Base-by-base conservation (phyloP, 768 basidiomycete genomes). In the Termitomyces sp. region DNA sequence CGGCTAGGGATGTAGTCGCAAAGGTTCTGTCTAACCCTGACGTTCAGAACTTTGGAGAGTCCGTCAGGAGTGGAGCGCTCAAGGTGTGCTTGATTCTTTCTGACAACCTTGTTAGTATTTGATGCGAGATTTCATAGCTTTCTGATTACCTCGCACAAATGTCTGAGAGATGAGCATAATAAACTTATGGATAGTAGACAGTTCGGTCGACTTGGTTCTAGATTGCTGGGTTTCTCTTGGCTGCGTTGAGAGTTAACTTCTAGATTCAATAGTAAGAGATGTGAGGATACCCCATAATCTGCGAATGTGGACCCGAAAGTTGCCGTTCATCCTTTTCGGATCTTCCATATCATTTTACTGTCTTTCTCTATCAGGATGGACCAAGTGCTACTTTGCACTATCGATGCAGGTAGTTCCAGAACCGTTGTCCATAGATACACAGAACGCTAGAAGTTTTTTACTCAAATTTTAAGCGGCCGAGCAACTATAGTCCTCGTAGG, bases 11-110 rank as follows among this genome's bases (percentile, higher is more conserved):
- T 60, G 86, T 86, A 0, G 77, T 94, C 42, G 71, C 83, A 12
- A 81, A 83, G 63, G 83, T 95, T 27, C 74, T 97, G 67, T 77
- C 89, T 1, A 93, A 93, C 65, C 90, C 91, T 0, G 93, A 96
- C 64, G 91, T 95, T 31, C 93, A 94, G 76, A 91, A 88, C 65
- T 79, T 88, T 16, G 88, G 84, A 1, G 92, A 94, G 65, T 90
- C 77, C 58, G 84, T 96, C 53, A 75, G 94, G 63, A 74, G 79
- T 6, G 90, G 91, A 0, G 94, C 92, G 16, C 72, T 96, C 63
- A 95, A 93, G 84, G 89, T 93, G 54, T 34, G 63, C 58, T 50
- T 47, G 39, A 22, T 24, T 57, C 24, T 24, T 33, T 59, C 54
- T 54, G n/a, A 58, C 16, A 44, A 47, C 33, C 8, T 56, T 18